Base-by-base conservation (phyloP, 2,329 filamentous ascomycete species). In the Alternaria ethzedia region DNA sequence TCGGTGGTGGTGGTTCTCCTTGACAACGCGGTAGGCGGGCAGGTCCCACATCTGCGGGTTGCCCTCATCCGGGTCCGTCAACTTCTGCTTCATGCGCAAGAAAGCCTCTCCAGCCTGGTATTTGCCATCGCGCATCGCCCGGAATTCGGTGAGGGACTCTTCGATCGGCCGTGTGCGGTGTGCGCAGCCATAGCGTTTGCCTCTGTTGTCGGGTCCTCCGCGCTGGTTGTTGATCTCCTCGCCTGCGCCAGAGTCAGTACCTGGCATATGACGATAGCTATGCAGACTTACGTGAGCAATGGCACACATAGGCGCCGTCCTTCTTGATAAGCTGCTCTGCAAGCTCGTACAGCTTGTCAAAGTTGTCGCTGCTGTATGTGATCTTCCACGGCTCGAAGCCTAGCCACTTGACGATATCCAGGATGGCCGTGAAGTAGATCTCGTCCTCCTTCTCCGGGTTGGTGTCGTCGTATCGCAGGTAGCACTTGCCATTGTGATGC, bases 21-120 rank as follows among this genome's bases (percentile, higher is more conserved):
- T 87, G 65, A 93, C 86, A 59, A 98, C 90, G 64, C 95, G 89
- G 81, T 97, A 98, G 15, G 95, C 95, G 2, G 92, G 92, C 57
- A 97, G 82, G 84, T 98, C 95, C 95, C 95, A 97, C 92, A 97
- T 94, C 81, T 97, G 93, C 7, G 94, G 94, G 78, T 97, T 97
- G 28, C 91, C 90, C 72, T 91, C 90, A 54, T 88, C 87, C n/a
- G 77, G 77, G 46, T 82, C 80, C 3, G 75, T 76, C 60, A 90
- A 72, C 66, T 93, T 92, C 85, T 97, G 93, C 84, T 97, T 97
- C 94, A 98, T 97, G 65, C 95, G 90, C 57, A 98, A 83, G 73
- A 93, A 91, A 2, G 93, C 95, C 78, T 93, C 90, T 73, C 89
- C 89, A 1, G 93, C 90, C 78, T 91, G 90, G 82, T 97, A 97